A percentile compares a stretch with the other conserved stretches of the same genome.
phyloP scores from a whole-genome alignment of 2,329 filamentous ascomycete genomes.

The Penicillium digitatum region DNA sequence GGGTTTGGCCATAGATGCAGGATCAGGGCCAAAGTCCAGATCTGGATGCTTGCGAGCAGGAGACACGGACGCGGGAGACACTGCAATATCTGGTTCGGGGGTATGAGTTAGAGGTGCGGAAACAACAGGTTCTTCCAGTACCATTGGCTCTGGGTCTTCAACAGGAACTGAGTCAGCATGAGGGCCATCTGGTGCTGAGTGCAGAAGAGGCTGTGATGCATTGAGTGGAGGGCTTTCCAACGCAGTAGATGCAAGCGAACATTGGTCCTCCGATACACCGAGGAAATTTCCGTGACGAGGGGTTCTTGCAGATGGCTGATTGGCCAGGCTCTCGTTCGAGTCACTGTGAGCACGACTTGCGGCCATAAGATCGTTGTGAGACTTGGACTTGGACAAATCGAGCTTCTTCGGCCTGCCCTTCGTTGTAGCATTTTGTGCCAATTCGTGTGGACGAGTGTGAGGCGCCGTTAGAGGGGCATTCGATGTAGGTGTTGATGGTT shows the following conservation, averaged over 20 bases:
- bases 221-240: slow-evolving; percentile 22
- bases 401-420: slow-evolving; percentile 34
- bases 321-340: slow-evolving; percentile 20
- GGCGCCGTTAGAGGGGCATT: slow-evolving; percentile 26
- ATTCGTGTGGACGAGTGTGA: slow-evolving; percentile 34
- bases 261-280: slow-evolving; percentile 54
- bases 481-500: slow-evolving; percentile 32
- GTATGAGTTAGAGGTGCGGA: slow-evolving; percentile 3
- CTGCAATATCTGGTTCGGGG: neutral
- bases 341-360: slow-evolving; percentile 26
- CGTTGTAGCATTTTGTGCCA: slow-evolving; percentile 26
- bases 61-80: neutral
- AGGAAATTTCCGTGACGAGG: slow-evolving; percentile 22
- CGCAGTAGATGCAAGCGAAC: slow-evolving; percentile 28
- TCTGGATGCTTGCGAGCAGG: neutral
- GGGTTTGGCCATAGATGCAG: slow-evolving; percentile 10
- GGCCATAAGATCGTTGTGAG: slow-evolving; percentile 27
- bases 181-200: slow-evolving; percentile 1
- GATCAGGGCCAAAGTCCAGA: neutral
- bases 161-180: slow-evolving; percentile 10
- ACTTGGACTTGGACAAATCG: slow-evolving; percentile 31
- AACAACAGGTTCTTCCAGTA: slow-evolving; percentile 7
- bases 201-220: slow-evolving; percentile 9
- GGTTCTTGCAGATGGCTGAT: slow-evolving; percentile 10
- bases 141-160: slow-evolving; percentile 10